phyloP scores from a whole-genome alignment of 1,284 basidiomycete genomes.

The Sanghuangporus sanghuang region DNA sequence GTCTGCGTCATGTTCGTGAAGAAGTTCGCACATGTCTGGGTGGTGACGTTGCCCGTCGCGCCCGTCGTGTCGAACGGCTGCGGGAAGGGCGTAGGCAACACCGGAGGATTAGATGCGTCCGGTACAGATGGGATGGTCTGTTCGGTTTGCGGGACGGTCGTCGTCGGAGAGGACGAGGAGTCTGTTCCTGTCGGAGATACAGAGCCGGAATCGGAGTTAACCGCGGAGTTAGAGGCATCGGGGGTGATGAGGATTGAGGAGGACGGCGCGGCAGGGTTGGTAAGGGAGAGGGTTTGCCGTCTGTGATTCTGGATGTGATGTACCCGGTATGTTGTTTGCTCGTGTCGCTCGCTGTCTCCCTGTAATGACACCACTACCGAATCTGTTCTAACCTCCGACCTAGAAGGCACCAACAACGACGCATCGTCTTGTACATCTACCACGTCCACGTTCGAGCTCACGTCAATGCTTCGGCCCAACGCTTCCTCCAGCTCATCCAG shows the following conservation, averaged over 20 bases:
- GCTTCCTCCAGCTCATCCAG: constrained; percentile 23
- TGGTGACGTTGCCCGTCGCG: constrained; percentile 54
- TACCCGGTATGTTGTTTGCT: not conserved
- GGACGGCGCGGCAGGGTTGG: constrained; percentile 18
- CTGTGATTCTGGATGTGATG: not conserved
- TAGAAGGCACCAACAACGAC: constrained; percentile 5
- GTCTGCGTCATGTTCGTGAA: constrained; percentile 67
- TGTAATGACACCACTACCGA: not conserved
- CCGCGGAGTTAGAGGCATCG: not conserved
- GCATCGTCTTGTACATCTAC: not conserved
- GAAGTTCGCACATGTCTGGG: constrained; percentile 57
- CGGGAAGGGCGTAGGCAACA: constrained; percentile 67
- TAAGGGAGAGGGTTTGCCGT: constrained; percentile 8
- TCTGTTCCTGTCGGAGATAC: not conserved
- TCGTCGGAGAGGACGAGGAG: constrained; percentile 17
- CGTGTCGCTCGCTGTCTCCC: not conserved
- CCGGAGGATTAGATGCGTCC: constrained; percentile 29
- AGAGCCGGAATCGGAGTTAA: not conserved
- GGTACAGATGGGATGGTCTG: constrained; percentile 36
- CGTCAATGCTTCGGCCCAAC: constrained; percentile 18
- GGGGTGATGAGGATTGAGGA: constrained; percentile 7
- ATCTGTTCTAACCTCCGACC: not conserved
- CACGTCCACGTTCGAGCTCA: not conserved
- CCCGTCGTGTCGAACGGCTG: constrained; percentile 67
- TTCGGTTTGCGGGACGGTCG: constrained; percentile 18